Evolutionary conservation across 345 rosid genomes (phyloP).

Genomic region (Citrus reticulata): DNA sequence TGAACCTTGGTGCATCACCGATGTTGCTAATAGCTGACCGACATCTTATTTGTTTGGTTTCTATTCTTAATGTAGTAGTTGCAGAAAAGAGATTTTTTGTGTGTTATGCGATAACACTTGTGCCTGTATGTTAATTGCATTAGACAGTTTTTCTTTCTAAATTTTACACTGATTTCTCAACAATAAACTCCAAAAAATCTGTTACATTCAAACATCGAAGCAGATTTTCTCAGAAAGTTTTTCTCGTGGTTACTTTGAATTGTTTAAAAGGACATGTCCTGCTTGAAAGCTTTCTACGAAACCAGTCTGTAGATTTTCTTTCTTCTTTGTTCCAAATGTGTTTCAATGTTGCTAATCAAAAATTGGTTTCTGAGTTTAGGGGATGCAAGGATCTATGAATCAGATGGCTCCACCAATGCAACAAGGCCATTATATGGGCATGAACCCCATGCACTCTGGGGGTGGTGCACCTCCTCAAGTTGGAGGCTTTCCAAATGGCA

Average conservation of each 20-base stretch:
- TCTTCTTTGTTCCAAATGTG: not conserved
- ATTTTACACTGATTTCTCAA: not conserved
- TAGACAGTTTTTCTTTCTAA: not conserved
- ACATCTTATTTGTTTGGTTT: not conserved
- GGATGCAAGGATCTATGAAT: slow-evolving; percentile 81
- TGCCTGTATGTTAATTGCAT: not conserved
- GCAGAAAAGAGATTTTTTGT: not conserved
- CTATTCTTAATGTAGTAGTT: not conserved
- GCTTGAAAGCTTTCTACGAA: not conserved
- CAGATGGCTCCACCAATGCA: slow-evolving; percentile 71
- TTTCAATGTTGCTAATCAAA: not conserved
- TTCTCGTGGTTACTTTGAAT: not conserved
- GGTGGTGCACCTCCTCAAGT: slow-evolving; percentile 46
- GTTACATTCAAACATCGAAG: not conserved
- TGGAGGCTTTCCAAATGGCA: slow-evolving; percentile 64
- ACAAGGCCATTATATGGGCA: slow-evolving; percentile 86
- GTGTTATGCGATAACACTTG: not conserved
- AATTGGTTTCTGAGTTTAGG: slow-evolving; percentile 32
- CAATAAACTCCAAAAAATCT: too few species aligned
- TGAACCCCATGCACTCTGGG: slow-evolving; percentile 60
- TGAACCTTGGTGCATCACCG: not conserved
- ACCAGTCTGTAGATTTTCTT: not conserved
- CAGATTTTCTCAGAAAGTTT: not conserved
- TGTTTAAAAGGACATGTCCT: not conserved
- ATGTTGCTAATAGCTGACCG: not conserved